Percentiles rank a stretch among this genome's conserved stretches.
These are phyloP conservation scores for Plenodomus biglobosus DNA, from an alignment of 2,329 filamentous ascomycete species.

Conservation along the genomic window DNA sequence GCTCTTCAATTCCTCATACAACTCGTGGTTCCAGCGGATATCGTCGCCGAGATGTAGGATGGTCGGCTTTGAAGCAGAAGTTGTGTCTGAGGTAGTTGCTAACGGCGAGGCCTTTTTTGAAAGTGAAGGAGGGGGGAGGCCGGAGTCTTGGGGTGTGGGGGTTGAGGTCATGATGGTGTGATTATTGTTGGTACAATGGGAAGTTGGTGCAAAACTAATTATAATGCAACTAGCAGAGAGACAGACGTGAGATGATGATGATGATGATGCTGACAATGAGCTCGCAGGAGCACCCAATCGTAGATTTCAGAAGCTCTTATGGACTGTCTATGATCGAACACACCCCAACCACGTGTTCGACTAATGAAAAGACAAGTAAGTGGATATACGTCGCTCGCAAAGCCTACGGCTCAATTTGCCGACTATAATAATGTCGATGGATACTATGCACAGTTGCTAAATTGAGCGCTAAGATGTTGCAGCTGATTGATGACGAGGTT, in stretches of 20 bases:
- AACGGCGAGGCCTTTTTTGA: neutral
- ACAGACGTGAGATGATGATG: neutral
- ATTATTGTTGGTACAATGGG: neutral
- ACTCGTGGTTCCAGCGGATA: constrained; percentile 49
- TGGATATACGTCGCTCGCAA: neutral
- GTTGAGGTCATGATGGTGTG: constrained; percentile 24
- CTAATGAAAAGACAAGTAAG: neutral
- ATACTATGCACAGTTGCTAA: neutral
- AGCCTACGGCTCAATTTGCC: neutral
- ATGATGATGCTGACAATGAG: neutral
- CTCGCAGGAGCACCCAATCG: neutral
- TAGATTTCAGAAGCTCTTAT: neutral
- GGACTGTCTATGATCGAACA: neutral
- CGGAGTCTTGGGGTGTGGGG: constrained; percentile 30
- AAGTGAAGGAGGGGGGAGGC: constrained; percentile 19
- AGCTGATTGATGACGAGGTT: neutral
- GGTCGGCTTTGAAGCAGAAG: constrained; percentile 32
- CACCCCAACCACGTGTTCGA: neutral
- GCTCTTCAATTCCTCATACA: constrained; percentile 42
- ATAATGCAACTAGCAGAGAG: no score
- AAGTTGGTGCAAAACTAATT: neutral
- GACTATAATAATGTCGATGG: neutral
- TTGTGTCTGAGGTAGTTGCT: neutral
- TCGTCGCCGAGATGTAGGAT: constrained; percentile 50
- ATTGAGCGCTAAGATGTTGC: neutral